These are phyloP conservation scores for Quercus robur DNA, from an alignment of 306 rosid genomes.

Conservation along the genomic window DNA sequence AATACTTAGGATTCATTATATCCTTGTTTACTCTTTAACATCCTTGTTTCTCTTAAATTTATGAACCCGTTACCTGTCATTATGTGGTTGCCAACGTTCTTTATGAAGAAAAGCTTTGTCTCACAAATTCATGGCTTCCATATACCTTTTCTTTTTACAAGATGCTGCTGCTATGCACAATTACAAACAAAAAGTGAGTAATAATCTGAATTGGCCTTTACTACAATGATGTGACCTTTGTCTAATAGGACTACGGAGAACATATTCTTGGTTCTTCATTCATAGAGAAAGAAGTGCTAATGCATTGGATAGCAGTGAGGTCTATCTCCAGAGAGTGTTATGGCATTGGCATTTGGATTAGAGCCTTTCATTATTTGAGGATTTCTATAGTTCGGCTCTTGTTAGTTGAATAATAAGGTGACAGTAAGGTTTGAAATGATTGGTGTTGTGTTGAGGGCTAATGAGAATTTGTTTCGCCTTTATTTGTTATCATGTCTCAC, in stretches of 20 bases:
- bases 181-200: not conserved
- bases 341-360: not conserved
- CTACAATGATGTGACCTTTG: not conserved
- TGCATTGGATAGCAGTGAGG: not conserved
- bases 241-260: not conserved
- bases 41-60: not conserved
- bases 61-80: not conserved
- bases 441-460: not conserved
- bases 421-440: not conserved
- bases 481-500: not conserved
- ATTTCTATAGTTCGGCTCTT: not conserved
- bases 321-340: not conserved
- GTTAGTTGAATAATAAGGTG: not conserved
- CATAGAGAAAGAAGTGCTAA: not conserved
- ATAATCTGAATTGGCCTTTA: not conserved
- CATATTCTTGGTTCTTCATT: not conserved
- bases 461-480: not conserved
- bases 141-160: not conserved
- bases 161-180: not conserved
- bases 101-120: not conserved
- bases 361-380: not conserved
- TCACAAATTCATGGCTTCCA: not conserved
- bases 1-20: not conserved
- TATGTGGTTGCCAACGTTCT: not conserved
- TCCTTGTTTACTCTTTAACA: not conserved